Conservation (phyloP, 192 early-diverging fungal genomes). For the Backusella psychrophila region DNA sequence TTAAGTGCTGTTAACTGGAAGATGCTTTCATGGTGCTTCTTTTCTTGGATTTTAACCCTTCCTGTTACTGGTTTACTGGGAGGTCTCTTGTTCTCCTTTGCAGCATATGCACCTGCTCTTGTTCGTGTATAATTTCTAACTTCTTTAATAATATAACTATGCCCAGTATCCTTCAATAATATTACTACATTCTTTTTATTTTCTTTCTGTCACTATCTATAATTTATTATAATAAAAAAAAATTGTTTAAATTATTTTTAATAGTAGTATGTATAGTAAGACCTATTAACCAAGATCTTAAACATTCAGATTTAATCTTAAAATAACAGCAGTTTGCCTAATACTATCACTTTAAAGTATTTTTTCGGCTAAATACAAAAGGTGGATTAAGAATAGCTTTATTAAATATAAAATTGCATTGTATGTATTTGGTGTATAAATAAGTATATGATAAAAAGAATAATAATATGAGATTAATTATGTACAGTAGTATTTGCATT, state of each 20-base stretch:
- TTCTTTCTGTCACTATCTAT: neutral
- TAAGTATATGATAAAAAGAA: neutral
- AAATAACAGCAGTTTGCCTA: too few relatives aligned
- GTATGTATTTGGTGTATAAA: neutral
- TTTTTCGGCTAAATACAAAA: neutral
- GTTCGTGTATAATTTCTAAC: neutral
- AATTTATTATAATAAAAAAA: neutral
- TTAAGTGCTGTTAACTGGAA: constrained; percentile 74
- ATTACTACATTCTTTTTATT: neutral
- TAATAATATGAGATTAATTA: neutral
- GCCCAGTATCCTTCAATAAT: neutral
- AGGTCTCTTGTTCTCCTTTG: constrained; percentile 69
- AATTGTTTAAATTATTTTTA: too few relatives aligned
- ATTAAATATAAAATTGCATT: neutral
- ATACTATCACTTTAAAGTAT: neutral
- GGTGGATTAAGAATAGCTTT: neutral
- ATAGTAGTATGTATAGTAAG: too few relatives aligned
- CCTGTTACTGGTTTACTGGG: constrained; percentile 64
- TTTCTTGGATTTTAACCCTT: constrained; percentile 76
- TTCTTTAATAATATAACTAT: neutral
- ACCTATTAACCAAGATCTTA: too few relatives aligned
- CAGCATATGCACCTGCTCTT: constrained; percentile 43
- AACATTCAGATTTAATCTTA: too few relatives aligned
- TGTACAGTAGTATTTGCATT: neutral
- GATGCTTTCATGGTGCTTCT: constrained; percentile 58